Evolutionary conservation across 1,284 basidiomycete genomes (phyloP).

Genomic region (Phylloboletellus chloephorus): DNA sequence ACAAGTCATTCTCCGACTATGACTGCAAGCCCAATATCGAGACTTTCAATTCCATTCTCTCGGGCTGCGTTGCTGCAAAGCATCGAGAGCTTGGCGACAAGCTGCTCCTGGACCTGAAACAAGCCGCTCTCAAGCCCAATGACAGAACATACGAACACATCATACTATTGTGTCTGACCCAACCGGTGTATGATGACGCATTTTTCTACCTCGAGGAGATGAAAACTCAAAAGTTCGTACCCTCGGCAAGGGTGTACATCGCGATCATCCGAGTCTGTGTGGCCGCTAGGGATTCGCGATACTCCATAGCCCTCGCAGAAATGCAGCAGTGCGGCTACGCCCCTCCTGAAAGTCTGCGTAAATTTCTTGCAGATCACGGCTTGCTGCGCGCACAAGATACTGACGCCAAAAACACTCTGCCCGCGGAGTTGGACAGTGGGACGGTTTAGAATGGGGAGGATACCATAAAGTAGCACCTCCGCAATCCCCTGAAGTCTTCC

Average conservation of each 20-base stretch:
- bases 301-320: conserved; percentile 65
- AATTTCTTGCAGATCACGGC: conserved; percentile 28
- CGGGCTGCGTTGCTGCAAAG: conserved; percentile 51
- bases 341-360: conserved; percentile 30
- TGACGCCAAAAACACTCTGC: too few species aligned
- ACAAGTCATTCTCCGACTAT: conserved; percentile 58
- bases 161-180: conserved; percentile 64
- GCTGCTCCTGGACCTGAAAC: conserved; percentile 58
- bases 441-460: conserved; percentile 1
- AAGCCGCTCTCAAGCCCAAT: conserved; percentile 49
- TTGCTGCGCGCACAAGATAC: conserved; percentile 6
- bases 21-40: conserved; percentile 52
- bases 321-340: conserved; percentile 51
- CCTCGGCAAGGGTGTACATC: conserved; percentile 55
- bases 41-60: conserved; percentile 68
- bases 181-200: conserved; percentile 74
- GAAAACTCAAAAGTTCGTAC: conserved; percentile 59
- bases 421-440: neutral
- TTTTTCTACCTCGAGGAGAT: conserved; percentile 87
- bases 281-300: conserved; percentile 53
- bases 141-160: conserved; percentile 59
- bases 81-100: conserved; percentile 60
- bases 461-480: neutral
- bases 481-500: neutral
- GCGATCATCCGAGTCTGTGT: conserved; percentile 58